Evolutionary conservation across 2,329 filamentous ascomycete species (phyloP).

Genomic region (Leptographium radiaticola): DNA sequence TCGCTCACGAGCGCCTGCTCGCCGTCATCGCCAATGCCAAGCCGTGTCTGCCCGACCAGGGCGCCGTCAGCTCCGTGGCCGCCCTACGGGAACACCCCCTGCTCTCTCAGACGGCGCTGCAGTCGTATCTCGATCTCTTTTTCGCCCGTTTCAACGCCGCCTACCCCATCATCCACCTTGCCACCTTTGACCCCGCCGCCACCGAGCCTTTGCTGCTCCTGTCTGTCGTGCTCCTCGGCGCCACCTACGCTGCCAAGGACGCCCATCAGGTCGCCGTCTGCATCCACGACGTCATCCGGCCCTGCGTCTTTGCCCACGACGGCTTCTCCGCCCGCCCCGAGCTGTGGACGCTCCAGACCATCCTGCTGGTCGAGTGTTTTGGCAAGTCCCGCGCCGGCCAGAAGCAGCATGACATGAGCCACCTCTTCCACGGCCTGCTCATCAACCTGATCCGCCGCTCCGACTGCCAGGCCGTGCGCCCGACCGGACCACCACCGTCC

Average conservation of each 20-base stretch:
- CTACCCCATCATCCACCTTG: conserved; percentile 9
- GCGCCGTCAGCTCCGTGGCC: neutral
- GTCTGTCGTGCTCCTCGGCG: conserved; percentile 7
- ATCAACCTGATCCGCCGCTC: conserved; percentile 11
- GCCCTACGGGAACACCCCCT: neutral
- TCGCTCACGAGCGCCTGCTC: neutral
- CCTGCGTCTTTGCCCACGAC: conserved; percentile 8
- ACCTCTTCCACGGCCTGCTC: conserved; percentile 11
- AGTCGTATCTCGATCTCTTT: conserved; percentile 5
- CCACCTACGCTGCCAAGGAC: conserved; percentile 10
- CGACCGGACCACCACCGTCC: neutral
- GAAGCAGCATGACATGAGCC: conserved; percentile 12
- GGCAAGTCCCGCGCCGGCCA: conserved; percentile 11
- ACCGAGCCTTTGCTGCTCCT: conserved; percentile 9
- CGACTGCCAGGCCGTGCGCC: conserved; percentile 9
- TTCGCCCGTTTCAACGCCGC: conserved; percentile 8
- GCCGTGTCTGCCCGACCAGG: conserved; percentile 1
- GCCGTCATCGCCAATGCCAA: neutral
- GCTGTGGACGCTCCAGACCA: conserved; percentile 10
- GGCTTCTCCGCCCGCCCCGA: conserved; percentile 8
- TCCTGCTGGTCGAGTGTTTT: conserved; percentile 10
- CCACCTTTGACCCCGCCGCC: neutral
- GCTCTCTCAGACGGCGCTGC: conserved; percentile 3
- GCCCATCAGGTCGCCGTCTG: conserved; percentile 10
- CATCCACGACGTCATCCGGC: conserved; percentile 11